Evolutionary conservation across 345 rosid species (phyloP).

Genomic region (Murraya paniculata): DNA sequence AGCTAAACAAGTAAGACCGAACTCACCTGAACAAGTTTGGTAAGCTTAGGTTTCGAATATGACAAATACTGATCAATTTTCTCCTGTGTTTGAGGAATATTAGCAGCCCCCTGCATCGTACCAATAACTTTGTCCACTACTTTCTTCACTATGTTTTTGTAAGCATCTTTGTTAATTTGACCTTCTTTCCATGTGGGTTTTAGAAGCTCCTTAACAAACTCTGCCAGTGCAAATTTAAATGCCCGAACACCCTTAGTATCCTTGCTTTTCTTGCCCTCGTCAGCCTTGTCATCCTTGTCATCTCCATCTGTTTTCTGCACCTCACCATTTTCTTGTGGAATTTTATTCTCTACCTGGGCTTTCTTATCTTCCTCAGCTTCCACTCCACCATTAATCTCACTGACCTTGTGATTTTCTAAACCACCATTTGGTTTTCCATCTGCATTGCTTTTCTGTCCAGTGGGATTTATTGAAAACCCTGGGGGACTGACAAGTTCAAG

Average conservation of each 20-base stretch:
- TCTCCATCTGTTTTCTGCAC: slow-evolving; percentile 45
- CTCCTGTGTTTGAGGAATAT: slow-evolving; percentile 89
- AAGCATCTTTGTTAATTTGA: slow-evolving; percentile 77
- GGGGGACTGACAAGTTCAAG: slow-evolving; percentile 18
- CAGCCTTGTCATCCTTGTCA: slow-evolving; percentile 31
- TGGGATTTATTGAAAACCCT: slow-evolving; percentile 19
- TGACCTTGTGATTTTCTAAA: slow-evolving; percentile 28
- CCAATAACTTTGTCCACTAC: slow-evolving; percentile 91
- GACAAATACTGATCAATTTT: slow-evolving; percentile 85
- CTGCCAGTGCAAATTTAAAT: slow-evolving; percentile 86
- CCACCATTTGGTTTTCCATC: slow-evolving; percentile 31
- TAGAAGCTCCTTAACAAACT: slow-evolving; percentile 84
- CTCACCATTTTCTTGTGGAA: slow-evolving; percentile 33
- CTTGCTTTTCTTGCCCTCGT: slow-evolving; percentile 68
- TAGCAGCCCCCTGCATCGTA: slow-evolving; percentile 59
- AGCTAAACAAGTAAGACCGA: slow-evolving; percentile 4
- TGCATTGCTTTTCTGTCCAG: slow-evolving; percentile 20
- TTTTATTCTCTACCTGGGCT: slow-evolving; percentile 35
- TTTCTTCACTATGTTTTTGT: slow-evolving; percentile 93
- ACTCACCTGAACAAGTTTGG: slow-evolving; percentile 90
- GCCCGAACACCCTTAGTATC: slow-evolving; percentile 69
- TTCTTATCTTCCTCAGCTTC: slow-evolving; percentile 39
- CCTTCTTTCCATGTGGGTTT: slow-evolving; percentile 98
- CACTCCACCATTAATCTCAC: slow-evolving; percentile 27
- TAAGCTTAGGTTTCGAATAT: slow-evolving; percentile 77